Conservation (phyloP, 768 basidiomycete species). For the Leucocoprinus sp. region DNA sequence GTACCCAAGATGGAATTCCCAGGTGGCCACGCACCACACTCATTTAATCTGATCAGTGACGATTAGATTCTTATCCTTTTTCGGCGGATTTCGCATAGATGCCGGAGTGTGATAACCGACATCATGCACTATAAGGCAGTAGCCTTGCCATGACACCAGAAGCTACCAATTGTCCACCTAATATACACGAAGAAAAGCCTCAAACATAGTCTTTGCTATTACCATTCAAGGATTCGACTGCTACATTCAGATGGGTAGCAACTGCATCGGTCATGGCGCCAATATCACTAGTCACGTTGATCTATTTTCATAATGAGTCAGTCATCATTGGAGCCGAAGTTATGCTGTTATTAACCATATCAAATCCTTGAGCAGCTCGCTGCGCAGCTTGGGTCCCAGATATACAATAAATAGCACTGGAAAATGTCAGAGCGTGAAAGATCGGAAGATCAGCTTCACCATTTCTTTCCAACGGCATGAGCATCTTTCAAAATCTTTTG, state of each 20-base stretch:
- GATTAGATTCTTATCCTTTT: too few relatives aligned
- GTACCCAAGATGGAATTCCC: too few relatives aligned
- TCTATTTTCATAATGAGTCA: conserved; percentile 23
- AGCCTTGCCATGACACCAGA: too few relatives aligned
- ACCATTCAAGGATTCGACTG: conserved; percentile 3
- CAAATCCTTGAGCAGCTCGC: conserved; percentile 21
- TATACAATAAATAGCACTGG: conserved; percentile 22
- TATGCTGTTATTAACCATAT: conserved; percentile 17
- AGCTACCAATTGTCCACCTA: background rate
- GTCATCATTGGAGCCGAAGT: background rate
- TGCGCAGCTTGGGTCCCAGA: conserved; percentile 20
- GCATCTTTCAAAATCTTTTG: conserved; percentile 41
- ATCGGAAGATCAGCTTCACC: conserved; percentile 25
- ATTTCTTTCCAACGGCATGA: conserved; percentile 56
- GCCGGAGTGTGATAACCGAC: too few relatives aligned
- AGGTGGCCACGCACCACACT: too few relatives aligned
- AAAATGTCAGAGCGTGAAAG: background rate
- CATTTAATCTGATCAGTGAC: too few relatives aligned
- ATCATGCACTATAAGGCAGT: too few relatives aligned
- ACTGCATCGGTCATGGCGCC: conserved; percentile 34
- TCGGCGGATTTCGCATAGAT: too few relatives aligned
- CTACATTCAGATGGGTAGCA: conserved; percentile 18
- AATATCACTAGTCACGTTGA: conserved; percentile 39
- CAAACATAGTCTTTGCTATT: background rate
- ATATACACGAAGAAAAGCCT: background rate